Base-by-base conservation (phyloP, 257 asterid species). In the Henckelia pumila region DNA sequence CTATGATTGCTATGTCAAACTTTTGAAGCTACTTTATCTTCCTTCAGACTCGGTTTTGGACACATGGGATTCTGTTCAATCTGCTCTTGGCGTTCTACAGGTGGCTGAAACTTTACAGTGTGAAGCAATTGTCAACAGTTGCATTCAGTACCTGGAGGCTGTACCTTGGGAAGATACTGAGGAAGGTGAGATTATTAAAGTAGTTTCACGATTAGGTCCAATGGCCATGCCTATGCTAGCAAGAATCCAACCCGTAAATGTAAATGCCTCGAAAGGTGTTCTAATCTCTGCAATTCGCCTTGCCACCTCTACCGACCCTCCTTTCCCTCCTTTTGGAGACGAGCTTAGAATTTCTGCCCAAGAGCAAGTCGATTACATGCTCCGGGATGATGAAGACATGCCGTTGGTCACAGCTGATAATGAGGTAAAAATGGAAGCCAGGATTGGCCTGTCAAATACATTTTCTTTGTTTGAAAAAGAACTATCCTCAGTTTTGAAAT, bases 361-460 rank as follows among this genome's bases (percentile, higher is more conserved):
- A 76, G 95, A 89, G 74, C 97, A 89, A 70, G 84, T 85, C 7
- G 97, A 87, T 24, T 89, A 79, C 85, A 89, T 89, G 97, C 87
- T 89, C 5, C 84, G 84, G 20, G 87, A 84, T 25, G 89, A 81
- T 20, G 93, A 84, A 22, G 90, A 73, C 28, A 79, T 80, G 68
- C 80, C 85, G 2, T 58, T 81, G 59, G 81, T 85, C 30, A 71
- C 76, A 28, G 75, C 79, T 17, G 97, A 87, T 52, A 74, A 79
- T 8, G 94, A 89, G 30, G 83, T 89, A 33, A 84, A 76, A 77
- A 26, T 40, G 21, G 97, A 84, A 85, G 80, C 74, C 1, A 72
- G 72, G 74, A 70, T 44, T 1, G 86, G 90, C 17, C 78, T 89
- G 56, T 79, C 85, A 47, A 81, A 78, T 66, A 69, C 81, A 4